phyloP scores from a whole-genome alignment of 371 early-diverging fungal species.

The Mucor ambiguus region DNA sequence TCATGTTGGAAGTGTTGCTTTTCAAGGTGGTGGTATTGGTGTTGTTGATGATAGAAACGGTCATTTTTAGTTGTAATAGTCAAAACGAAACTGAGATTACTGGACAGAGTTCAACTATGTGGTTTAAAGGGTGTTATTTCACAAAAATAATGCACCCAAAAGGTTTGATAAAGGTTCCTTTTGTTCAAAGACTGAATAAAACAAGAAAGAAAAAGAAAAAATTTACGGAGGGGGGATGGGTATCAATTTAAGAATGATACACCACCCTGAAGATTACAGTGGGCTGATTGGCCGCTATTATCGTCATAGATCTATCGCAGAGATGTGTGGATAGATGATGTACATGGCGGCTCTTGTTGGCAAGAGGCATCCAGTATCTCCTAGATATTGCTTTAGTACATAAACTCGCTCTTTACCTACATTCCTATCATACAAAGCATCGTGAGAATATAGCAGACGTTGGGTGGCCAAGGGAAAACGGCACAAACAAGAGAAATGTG shows the following conservation, averaged over 20 bases:
- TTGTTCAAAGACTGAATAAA: background rate
- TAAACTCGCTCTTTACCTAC: background rate
- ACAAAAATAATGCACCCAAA: slow-evolving; percentile 11
- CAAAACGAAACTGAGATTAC: slow-evolving; percentile 16
- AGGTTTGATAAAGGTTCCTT: background rate
- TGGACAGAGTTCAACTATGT: background rate
- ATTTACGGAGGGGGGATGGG: background rate
- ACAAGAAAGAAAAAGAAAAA: background rate
- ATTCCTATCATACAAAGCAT: background rate
- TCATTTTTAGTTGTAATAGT: slow-evolving; percentile 16
- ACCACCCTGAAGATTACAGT: background rate
- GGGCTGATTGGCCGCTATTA: too few species aligned
- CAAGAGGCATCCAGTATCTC: too few species aligned
- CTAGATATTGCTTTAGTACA: too few species aligned
- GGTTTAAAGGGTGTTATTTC: background rate
- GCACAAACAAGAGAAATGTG: background rate
- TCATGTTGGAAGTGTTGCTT: slow-evolving; percentile 4
- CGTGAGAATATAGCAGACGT: background rate
- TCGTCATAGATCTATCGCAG: too few species aligned
- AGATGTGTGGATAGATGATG: too few species aligned
- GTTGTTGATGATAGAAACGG: slow-evolving; percentile 8
- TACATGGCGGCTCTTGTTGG: too few species aligned
- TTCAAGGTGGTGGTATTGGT: slow-evolving; percentile 2
- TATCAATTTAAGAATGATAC: background rate
- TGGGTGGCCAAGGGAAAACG: background rate